Percentiles rank a stretch among this genome's conserved stretches.
phyloP scores from a whole-genome alignment of 306 rosid species.

The Hippophae rhamnoides region DNA sequence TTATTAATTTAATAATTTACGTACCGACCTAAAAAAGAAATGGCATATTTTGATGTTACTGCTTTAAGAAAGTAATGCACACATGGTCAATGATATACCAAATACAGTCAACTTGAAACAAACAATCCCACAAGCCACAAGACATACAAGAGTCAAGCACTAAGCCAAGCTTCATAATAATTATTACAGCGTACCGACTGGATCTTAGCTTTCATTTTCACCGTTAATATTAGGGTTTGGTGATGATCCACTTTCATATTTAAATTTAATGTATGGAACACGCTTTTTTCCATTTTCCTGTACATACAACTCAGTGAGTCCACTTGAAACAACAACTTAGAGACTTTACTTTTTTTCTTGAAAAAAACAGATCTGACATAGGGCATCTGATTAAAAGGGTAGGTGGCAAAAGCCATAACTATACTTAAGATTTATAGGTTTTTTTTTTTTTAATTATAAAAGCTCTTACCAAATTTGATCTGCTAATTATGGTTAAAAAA shows the following conservation, averaged over 20 bases:
- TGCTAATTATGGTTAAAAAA: too few relatives aligned
- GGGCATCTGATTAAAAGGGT: too few relatives aligned
- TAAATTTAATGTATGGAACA: constrained; percentile 13
- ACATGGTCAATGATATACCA: constrained; percentile 28
- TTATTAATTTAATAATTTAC: constrained; percentile 13
- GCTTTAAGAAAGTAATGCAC: constrained; percentile 7
- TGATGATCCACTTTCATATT: constrained; percentile 28
- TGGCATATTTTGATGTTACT: constrained; percentile 21
- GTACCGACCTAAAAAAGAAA: constrained; percentile 8
- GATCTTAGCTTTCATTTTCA: constrained; percentile 14
- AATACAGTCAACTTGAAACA: constrained; percentile 21
- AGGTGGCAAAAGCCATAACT: too few relatives aligned
- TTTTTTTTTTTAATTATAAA: too few relatives aligned
- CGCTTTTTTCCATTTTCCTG: constrained; percentile 2
- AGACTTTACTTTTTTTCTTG: neutral
- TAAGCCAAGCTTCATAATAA: neutral
- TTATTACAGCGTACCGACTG: constrained; percentile 14
- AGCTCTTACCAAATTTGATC: too few relatives aligned
- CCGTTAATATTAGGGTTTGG: constrained; percentile 6
- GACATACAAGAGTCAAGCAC: constrained; percentile 38
- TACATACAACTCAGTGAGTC: constrained; percentile 1
- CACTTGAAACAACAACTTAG: constrained; percentile 6
- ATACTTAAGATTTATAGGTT: too few relatives aligned
- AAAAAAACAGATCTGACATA: too few relatives aligned
- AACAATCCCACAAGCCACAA: constrained; percentile 19